Evolutionary conservation across 768 basidiomycete genomes (phyloP), one percentile per base, ranked within the genome.

Genomic region (Myochromella boudieri): DNA sequence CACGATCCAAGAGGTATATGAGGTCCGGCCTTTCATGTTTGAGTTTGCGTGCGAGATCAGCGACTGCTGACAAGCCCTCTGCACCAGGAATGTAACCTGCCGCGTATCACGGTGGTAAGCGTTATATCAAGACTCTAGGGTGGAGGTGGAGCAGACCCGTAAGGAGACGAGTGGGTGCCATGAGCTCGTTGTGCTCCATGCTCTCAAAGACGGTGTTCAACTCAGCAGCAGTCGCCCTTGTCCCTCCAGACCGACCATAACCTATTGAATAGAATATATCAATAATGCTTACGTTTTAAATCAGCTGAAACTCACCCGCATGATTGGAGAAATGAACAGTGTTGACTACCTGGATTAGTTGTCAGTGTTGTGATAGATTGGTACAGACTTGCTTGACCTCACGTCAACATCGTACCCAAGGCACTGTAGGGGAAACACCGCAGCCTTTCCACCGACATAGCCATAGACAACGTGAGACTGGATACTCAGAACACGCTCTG

Each of bases 391-490:
- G n/a, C 50, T 51, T 21, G n/a, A 20, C 26, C 79, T 66, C 64
- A 91, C 92, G 72, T 99, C 97, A 36, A 98, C 95, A 55, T 99
- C 93, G 67, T 87, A 98, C 9, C 93, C 95, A 36, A 98, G 79
- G 51, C 76, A 91, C 74, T 81, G 95, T 54, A 82, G 81, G 1
- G 86, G 84, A 57, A 87, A 88, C 4, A 82, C 77, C 0, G 87
- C 85, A 7, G 85, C 86, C 62, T 88, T 89, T 21, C 85, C 84
- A 48, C 95, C 95, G 6, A 95, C 95, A 59, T 95, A 97, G 38
- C 95, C 95, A 54, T 85, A 91, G 8, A 87, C 82, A 48, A 97
- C 95, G 59, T 97, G 95, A 2, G 89, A 92, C 58, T 98, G 95
- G 40, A 97, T 81, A 57, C 91, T 93, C 32, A 97, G 74, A 7